Percentiles rank a stretch among this genome's conserved stretches.
phyloP scores from a whole-genome alignment of 148 eudicot species.

The Tetragonia tetragonoides region DNA sequence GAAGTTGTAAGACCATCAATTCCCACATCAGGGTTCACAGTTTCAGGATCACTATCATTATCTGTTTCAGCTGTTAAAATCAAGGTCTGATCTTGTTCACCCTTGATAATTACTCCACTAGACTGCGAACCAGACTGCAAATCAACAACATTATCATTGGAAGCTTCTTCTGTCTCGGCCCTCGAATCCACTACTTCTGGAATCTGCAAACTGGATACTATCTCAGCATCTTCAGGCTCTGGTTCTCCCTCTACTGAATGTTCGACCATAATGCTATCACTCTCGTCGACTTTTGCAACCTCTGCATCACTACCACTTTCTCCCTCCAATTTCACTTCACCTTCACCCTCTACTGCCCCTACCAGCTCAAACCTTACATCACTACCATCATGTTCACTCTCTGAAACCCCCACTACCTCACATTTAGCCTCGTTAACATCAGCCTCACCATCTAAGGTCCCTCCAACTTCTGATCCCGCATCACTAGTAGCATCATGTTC shows the following conservation, averaged over 20 bases:
- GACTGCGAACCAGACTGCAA: constrained; percentile 13
- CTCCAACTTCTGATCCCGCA: neutral
- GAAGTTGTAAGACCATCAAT: neutral
- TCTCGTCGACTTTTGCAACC: neutral
- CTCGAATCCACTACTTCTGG: neutral
- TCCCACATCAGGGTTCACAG: neutral
- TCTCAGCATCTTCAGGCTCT: neutral
- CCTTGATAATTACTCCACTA: constrained; percentile 7
- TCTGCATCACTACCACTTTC: constrained; percentile 3
- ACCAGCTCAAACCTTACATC: neutral
- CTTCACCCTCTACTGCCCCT: neutral
- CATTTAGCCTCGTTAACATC: neutral
- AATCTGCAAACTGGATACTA: neutral
- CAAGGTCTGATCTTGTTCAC: constrained; percentile 1
- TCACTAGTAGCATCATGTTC: neutral
- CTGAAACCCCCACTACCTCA: neutral
- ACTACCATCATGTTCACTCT: neutral
- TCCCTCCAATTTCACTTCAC: constrained; percentile 8
- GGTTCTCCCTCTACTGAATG: neutral
- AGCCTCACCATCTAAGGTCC: constrained; percentile 2
- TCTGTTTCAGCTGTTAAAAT: neutral
- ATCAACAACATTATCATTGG: neutral
- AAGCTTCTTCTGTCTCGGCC: neutral
- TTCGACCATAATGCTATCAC: neutral
- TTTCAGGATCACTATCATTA: constrained; percentile 5